Conservation (phyloP, 495 filamentous ascomycete genomes). For the Penicillium coprophilum region DNA sequence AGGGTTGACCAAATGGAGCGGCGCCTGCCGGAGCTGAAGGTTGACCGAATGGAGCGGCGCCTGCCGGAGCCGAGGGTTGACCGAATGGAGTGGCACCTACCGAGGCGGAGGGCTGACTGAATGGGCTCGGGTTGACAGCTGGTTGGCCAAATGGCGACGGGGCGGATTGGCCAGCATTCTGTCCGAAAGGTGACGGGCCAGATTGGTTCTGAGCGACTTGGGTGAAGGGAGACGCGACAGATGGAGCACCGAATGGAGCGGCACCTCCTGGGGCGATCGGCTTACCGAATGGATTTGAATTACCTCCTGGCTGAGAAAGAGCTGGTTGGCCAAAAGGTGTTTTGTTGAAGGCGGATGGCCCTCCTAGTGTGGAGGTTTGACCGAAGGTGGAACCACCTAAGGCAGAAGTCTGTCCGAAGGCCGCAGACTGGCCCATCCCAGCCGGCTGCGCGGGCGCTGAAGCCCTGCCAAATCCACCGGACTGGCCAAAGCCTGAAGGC, state of each 20-base stretch:
- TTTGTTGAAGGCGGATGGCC: constrained; percentile 30
- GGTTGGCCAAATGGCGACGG: constrained; percentile 33
- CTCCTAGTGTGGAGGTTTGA: constrained; percentile 9
- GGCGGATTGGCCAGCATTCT: constrained; percentile 23
- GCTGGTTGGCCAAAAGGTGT: constrained; percentile 33
- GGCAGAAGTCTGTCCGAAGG: constrained; percentile 33
- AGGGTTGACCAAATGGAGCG: constrained; percentile 9
- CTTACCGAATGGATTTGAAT: constrained; percentile 25
- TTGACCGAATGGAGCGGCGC: constrained; percentile 11
- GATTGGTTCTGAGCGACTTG: constrained; percentile 30
- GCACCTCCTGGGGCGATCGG: constrained; percentile 15
- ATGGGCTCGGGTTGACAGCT: constrained; percentile 17
- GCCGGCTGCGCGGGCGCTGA: constrained; percentile 32
- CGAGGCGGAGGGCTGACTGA: constrained; percentile 37
- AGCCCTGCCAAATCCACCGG: constrained; percentile 24
- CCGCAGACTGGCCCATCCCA: background rate
- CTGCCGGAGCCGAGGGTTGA: background rate
- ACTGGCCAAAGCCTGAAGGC: constrained; percentile 25
- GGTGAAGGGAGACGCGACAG: constrained; percentile 36
- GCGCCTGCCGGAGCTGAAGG: constrained; percentile 1
- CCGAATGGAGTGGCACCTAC: constrained; percentile 17
- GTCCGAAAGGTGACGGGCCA: constrained; percentile 32
- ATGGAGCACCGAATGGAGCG: constrained; percentile 23
- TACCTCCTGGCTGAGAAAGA: constrained; percentile 23
- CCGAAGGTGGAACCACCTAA: constrained; percentile 25